phyloP scores from a whole-genome alignment of 805 yeast genomes.

The Maudiozyma bulderi region DNA sequence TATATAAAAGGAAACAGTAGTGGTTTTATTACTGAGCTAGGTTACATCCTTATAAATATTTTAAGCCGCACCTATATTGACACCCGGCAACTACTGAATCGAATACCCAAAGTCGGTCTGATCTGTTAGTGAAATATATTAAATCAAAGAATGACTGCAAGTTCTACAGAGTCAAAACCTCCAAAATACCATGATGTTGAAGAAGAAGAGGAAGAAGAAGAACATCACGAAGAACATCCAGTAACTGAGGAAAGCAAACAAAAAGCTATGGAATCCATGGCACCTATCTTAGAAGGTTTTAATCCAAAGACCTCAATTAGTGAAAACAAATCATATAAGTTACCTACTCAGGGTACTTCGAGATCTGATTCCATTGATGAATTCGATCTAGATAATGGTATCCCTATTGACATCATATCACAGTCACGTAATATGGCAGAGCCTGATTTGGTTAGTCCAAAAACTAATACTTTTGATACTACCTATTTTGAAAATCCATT shows the following conservation, averaged over 20 bases:
- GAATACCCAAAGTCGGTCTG: no score
- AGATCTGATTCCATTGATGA: constrained; percentile 16
- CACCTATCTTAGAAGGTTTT: constrained; percentile 67
- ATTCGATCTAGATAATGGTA: constrained; percentile 17
- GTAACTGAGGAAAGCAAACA: constrained; percentile 25
- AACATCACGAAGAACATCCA: not conserved
- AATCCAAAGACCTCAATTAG: constrained; percentile 59
- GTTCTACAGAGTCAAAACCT: no score
- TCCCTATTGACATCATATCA: constrained; percentile 2
- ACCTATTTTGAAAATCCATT: not conserved
- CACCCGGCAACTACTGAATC: no score
- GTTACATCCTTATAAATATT: no score
- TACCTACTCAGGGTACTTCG: constrained; percentile 27
- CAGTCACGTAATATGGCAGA: not conserved
- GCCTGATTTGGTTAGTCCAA: not conserved
- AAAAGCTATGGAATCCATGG: constrained; percentile 68
- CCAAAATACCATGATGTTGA: not conserved
- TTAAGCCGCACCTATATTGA: no score
- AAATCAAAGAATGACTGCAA: not conserved
- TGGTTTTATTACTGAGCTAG: no score
- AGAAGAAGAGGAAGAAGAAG: not conserved
- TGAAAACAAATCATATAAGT: constrained; percentile 32
- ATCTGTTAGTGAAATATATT: no score
- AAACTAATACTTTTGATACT: not conserved
- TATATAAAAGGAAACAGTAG: no score